Evolutionary conservation across 192 early-diverging fungal species (phyloP).

Genomic region (Neocallimastix lanati): DNA sequence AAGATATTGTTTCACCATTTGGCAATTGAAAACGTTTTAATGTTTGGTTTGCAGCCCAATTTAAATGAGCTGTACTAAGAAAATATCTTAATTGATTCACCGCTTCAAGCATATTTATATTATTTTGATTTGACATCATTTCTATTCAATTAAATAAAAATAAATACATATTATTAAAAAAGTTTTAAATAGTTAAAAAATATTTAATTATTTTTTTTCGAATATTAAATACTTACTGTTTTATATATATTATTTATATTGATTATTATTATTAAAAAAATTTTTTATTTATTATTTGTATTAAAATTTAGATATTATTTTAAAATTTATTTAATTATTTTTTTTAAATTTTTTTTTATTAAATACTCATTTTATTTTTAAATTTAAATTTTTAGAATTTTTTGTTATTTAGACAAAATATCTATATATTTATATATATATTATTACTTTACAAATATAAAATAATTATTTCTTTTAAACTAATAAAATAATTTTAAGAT

Average conservation of each 20-base stretch:
- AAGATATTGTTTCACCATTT: conserved; percentile 76
- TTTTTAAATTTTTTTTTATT: too few relatives aligned
- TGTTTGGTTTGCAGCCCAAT: conserved; percentile 36
- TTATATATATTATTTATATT: too few relatives aligned
- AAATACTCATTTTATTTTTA: too few relatives aligned
- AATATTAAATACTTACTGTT: too few relatives aligned
- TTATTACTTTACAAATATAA: neutral
- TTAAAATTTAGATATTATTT: too few relatives aligned
- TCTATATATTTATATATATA: neutral
- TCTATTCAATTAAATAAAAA: neutral
- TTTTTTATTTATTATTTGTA: too few relatives aligned
- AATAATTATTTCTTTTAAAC: neutral
- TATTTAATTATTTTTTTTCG: too few relatives aligned
- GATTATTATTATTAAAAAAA: too few relatives aligned
- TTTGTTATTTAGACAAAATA: too few relatives aligned
- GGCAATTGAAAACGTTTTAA: conserved; percentile 47
- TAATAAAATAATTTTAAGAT: neutral
- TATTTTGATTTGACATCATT: neutral
- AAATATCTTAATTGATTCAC: conserved; percentile 9
- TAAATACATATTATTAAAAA: neutral
- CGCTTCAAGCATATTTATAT: neutral
- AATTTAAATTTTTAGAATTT: too few relatives aligned
- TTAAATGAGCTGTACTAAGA: conserved; percentile 43
- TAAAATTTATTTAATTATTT: too few relatives aligned
- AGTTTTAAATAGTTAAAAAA: too few relatives aligned